Evolutionary conservation across 2,329 filamentous ascomycete genomes (phyloP).

Genomic region (Pestalotiopsis sp.): DNA sequence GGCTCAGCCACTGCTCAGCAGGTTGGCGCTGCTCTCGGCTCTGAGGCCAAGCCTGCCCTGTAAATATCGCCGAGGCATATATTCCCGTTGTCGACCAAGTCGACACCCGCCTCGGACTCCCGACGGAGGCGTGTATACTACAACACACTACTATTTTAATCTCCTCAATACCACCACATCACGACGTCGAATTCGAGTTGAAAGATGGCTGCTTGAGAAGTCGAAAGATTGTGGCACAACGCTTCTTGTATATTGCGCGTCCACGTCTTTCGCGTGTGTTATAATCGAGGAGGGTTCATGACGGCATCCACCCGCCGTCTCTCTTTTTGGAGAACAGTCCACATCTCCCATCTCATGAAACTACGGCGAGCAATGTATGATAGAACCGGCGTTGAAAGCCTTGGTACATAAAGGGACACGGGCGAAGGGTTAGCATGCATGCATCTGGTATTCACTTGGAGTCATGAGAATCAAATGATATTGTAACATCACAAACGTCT

Average conservation of each 20-base stretch:
- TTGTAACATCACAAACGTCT: background rate
- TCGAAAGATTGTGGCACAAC: background rate
- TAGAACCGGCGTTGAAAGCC: constrained; percentile 11
- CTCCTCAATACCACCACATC: background rate
- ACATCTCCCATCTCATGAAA: constrained; percentile 10
- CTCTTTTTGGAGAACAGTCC: background rate
- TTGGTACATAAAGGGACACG: constrained; percentile 4
- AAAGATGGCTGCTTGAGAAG: background rate
- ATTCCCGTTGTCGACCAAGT: background rate
- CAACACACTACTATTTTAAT: background rate
- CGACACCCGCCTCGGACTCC: background rate
- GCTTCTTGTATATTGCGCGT: background rate
- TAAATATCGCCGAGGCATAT: constrained; percentile 35
- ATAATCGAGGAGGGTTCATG: background rate
- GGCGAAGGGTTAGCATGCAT: constrained; percentile 7
- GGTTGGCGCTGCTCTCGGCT: constrained; percentile 52
- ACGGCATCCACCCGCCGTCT: background rate
- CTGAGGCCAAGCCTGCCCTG: constrained; percentile 51
- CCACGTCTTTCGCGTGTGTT: constrained; percentile 3
- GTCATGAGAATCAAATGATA: constrained; percentile 13
- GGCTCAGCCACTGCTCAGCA: constrained; percentile 48
- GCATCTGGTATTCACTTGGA: constrained; percentile 10
- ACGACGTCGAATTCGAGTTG: background rate
- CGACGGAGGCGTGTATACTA: constrained; percentile 1
- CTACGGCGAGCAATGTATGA: constrained; percentile 14